Evolutionary conservation across 768 basidiomycete genomes (phyloP).

Genomic region (Erythrobasidium yunnanense): DNA sequence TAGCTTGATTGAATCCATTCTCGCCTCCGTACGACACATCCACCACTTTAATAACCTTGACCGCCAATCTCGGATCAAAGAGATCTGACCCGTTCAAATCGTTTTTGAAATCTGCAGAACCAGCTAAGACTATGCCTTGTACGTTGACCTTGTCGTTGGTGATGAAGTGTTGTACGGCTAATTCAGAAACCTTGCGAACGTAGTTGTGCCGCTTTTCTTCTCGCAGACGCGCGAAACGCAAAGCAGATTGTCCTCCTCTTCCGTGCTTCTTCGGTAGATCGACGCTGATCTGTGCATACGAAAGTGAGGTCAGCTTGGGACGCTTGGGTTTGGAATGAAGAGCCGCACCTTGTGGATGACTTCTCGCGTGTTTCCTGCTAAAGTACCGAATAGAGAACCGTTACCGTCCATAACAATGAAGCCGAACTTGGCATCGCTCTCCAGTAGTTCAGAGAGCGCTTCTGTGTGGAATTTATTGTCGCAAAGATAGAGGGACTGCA

Average conservation of each 20-base stretch:
- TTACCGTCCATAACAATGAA: constrained; percentile 99
- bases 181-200: constrained; percentile 95
- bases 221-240: constrained; percentile 98
- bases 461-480: constrained; percentile 99
- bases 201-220: constrained; percentile 99
- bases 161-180: constrained; percentile 94
- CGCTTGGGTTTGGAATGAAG: neutral
- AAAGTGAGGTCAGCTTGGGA: neutral
- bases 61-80: constrained; percentile 75
- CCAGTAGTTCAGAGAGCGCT: constrained; percentile 86
- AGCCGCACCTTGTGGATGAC: constrained; percentile 71
- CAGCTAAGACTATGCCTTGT: constrained; percentile 85
- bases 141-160: constrained; percentile 98
- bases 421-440: constrained; percentile 93
- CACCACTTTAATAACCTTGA: constrained; percentile 94
- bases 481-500: constrained; percentile 78
- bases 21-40: constrained; percentile 98
- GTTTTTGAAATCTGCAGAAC: constrained; percentile 97
- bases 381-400: constrained; percentile 86
- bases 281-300: constrained; percentile 59
- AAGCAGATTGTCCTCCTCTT: constrained; percentile 97
- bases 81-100: constrained; percentile 92
- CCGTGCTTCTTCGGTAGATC: constrained; percentile 99
- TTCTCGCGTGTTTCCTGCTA: constrained; percentile 93
- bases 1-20: constrained; percentile 99